Evolutionary conservation across 257 asterid genomes (phyloP).

Genomic region (Solanum appendiculatum): DNA sequence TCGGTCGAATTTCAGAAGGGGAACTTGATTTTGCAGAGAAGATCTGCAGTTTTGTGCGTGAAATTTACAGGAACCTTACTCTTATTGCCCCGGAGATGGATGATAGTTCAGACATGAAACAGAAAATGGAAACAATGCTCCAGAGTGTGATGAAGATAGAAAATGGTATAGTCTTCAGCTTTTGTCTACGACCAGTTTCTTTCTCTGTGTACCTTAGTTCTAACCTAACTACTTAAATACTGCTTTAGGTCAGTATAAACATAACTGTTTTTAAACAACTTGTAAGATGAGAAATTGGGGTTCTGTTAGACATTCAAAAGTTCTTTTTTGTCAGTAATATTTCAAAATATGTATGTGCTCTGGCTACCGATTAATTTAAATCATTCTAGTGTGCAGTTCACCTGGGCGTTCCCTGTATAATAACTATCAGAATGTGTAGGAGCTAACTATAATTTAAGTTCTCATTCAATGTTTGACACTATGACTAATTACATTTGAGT

Average conservation of each 20-base stretch:
- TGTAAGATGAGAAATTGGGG: too few relatives aligned
- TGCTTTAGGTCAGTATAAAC: neutral
- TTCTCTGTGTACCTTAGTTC: neutral
- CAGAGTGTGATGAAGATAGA: conserved; percentile 89
- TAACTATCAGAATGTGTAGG: neutral
- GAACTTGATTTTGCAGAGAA: conserved; percentile 77
- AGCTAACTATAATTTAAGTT: neutral
- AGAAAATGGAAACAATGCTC: conserved; percentile 92
- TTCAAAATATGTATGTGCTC: neutral
- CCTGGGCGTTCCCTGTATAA: neutral
- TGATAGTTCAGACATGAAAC: conserved; percentile 68
- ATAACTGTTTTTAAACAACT: neutral
- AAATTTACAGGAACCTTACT: conserved; percentile 64
- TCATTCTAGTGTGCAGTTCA: neutral
- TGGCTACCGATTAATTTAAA: neutral
- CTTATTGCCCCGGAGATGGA: conserved; percentile 78
- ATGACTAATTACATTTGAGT: neutral
- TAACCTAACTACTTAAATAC: neutral
- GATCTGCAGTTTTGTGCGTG: conserved; percentile 79
- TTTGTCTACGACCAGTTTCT: neutral
- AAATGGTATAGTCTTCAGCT: conserved; percentile 42
- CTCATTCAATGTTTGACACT: neutral
- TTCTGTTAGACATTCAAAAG: neutral
- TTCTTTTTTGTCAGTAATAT: neutral
- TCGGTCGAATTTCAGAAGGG: conserved; percentile 92